phyloP scores from a whole-genome alignment of 2,329 filamentous ascomycete genomes.

The Colletotrichum orchidophilum region DNA sequence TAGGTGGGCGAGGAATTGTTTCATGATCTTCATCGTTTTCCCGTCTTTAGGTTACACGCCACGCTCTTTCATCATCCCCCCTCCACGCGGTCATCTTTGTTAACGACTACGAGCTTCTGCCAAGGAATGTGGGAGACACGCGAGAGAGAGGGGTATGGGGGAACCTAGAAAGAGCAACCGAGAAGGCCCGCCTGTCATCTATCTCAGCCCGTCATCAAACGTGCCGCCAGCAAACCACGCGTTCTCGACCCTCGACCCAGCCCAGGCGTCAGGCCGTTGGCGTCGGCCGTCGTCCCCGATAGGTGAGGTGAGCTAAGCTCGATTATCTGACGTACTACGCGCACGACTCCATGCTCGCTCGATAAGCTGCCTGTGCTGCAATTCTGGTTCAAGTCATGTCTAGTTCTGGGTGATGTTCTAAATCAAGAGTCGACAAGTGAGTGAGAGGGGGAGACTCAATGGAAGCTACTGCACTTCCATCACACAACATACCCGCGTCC shows the following conservation, averaged over 20 bases:
- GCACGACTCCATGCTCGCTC: background rate
- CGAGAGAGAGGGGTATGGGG: background rate
- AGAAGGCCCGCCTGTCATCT: constrained; percentile 21
- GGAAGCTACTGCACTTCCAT: background rate
- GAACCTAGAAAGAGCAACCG: constrained; percentile 5
- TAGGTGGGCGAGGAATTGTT: constrained; percentile 13
- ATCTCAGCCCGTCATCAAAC: constrained; percentile 32
- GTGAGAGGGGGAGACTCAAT: background rate
- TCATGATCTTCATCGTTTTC: constrained; percentile 24
- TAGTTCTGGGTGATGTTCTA: background rate
- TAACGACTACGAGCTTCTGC: background rate
- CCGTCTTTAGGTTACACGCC: background rate
- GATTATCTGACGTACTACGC: background rate
- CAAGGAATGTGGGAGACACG: constrained; percentile 16
- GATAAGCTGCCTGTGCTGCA: background rate
- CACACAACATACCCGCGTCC: background rate
- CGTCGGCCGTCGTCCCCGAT: background rate
- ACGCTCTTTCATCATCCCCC: background rate
- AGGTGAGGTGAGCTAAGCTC: background rate
- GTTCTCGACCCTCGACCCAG: background rate
- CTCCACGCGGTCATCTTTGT: background rate
- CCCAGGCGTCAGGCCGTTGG: background rate
- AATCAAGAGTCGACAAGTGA: background rate
- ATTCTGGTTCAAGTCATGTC: background rate
- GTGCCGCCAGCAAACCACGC: background rate